Conservation (phyloP, 805 yeast genomes). For the Suhomyces sp. region DNA sequence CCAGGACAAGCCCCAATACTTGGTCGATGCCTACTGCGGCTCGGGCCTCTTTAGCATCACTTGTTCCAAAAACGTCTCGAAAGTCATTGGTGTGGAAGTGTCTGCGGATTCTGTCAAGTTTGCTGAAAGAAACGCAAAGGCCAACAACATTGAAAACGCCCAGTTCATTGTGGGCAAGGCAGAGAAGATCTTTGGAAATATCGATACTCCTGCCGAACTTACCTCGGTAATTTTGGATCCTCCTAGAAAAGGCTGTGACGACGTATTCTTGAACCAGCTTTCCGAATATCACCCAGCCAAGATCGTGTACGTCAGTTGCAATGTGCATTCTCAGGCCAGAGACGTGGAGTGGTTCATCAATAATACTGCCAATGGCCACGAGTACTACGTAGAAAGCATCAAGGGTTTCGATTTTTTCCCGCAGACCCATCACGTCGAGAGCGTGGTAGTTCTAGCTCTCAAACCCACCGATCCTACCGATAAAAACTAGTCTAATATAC, state of each 20-base stretch:
- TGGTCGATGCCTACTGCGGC: constrained; percentile 96
- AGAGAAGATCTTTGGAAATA: constrained; percentile 77
- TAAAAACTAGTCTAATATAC: not conserved
- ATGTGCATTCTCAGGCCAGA: constrained; percentile 96
- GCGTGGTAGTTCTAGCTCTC: constrained; percentile 64
- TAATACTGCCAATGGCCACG: constrained; percentile 57
- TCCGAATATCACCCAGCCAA: constrained; percentile 79
- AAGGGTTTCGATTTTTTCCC: constrained; percentile 97
- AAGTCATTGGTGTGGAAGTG: constrained; percentile 91
- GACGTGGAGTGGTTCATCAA: constrained; percentile 81
- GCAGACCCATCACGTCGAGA: constrained; percentile 89
- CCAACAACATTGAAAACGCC: constrained; percentile 75
- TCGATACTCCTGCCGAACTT: constrained; percentile 67
- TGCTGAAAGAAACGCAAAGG: constrained; percentile 76
- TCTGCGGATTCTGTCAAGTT: constrained; percentile 87
- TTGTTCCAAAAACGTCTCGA: constrained; percentile 74
- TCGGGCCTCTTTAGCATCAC: constrained; percentile 91
- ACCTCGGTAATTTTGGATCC: constrained; percentile 95
- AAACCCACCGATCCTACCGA: constrained; percentile 1
- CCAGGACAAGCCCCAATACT: constrained; percentile 44
- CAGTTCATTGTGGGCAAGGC: constrained; percentile 89
- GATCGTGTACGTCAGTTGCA: constrained; percentile 93
- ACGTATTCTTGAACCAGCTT: constrained; percentile 78
- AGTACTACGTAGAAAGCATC: constrained; percentile 73
- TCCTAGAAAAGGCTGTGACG: constrained; percentile 96